Base-by-base conservation (phyloP, 352 stramenopile species). In the Thraustochytrium sp. region DNA sequence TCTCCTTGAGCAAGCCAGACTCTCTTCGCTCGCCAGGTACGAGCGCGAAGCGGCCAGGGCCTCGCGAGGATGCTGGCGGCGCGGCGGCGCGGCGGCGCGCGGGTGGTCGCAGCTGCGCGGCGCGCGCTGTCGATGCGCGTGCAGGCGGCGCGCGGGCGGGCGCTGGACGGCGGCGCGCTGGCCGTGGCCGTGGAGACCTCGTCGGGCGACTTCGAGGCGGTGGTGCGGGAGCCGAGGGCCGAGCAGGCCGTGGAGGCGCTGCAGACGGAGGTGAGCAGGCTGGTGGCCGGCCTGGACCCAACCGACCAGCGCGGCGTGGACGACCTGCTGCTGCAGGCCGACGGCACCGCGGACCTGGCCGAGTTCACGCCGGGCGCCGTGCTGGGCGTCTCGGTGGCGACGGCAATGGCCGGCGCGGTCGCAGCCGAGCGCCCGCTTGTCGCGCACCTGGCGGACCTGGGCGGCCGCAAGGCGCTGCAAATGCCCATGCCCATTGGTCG, bases 301-400 rank as follows among this genome's bases (percentile, higher is more conserved):
- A 72, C 59, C 13, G 59, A 72, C 40, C 59, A 72, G 40, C 13
- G 18, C 4, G 59, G 59, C 2, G 40, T 72, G 9, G 59, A 72
- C 59, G 21, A 9, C 26, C 59, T 72, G 13, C 40, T 72, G 59
- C 46, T 21, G 26, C 11, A 44, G 34, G n/a, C 46, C 11, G 59
- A 72, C 3, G 59, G 59, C 2, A 72, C 59, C 9, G 59, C 34
- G 40, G 59, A 72, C 26, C 59, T 21, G 9, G 42, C 59, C 36
- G 59, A 72, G 40, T 72, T 72, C 40, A 72, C 59, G 34, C 59
- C 59, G 5, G 59, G 59, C 34, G 59, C 59, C 34, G 46, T 72
- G 16, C 40, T 72, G 26, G 59, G 59, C 40, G 59, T 72, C 59
- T 72, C 59, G 59, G 59, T 72, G 1, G 59, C 59, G 26, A 49